These are phyloP conservation scores for Pleoardoris graminearum DNA, from an alignment of 2,329 filamentous ascomycete species.

Conservation along the genomic window DNA sequence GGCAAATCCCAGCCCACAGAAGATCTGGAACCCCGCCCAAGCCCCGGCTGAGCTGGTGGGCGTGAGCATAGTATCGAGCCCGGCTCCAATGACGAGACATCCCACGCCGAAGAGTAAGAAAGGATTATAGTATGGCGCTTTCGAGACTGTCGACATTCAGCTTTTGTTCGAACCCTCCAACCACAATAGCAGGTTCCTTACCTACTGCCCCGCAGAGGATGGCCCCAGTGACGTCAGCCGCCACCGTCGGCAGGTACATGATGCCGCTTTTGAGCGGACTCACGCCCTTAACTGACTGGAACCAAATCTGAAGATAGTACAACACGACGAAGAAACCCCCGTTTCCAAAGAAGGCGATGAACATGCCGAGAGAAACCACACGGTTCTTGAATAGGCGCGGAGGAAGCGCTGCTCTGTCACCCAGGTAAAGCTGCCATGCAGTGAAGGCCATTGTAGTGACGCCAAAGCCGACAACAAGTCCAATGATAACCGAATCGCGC, in stretches of 20 bases:
- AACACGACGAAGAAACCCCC: slow-evolving; percentile 11
- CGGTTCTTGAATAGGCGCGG: slow-evolving; percentile 32
- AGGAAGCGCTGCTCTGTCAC: slow-evolving; percentile 16
- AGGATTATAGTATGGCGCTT: slow-evolving; percentile 1
- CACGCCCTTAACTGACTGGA: slow-evolving; percentile 43
- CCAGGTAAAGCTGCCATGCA: slow-evolving; percentile 13
- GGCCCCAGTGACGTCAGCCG: background rate
- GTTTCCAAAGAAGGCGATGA: slow-evolving; percentile 30
- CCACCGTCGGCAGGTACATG: slow-evolving; percentile 32
- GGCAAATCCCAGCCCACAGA: slow-evolving; percentile 9
- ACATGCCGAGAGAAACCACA: slow-evolving; percentile 32
- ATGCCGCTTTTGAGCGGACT: slow-evolving; percentile 40
- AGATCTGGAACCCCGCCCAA: slow-evolving; percentile 20
- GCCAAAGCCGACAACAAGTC: slow-evolving; percentile 18
- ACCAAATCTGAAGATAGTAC: slow-evolving; percentile 34
- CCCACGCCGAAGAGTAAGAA: slow-evolving; percentile 22
- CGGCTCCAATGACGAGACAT: slow-evolving; percentile 41
- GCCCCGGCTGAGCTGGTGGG: slow-evolving; percentile 23
- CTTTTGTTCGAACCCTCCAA: background rate
- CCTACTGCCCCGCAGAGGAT: background rate
- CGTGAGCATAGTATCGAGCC: slow-evolving; percentile 42
- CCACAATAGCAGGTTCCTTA: background rate
- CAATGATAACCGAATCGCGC: slow-evolving; percentile 18
- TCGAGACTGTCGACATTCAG: background rate
- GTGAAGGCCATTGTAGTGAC: slow-evolving; percentile 14